Conservation (phyloP, 768 basidiomycete genomes). For the Boletus sp. region DNA sequence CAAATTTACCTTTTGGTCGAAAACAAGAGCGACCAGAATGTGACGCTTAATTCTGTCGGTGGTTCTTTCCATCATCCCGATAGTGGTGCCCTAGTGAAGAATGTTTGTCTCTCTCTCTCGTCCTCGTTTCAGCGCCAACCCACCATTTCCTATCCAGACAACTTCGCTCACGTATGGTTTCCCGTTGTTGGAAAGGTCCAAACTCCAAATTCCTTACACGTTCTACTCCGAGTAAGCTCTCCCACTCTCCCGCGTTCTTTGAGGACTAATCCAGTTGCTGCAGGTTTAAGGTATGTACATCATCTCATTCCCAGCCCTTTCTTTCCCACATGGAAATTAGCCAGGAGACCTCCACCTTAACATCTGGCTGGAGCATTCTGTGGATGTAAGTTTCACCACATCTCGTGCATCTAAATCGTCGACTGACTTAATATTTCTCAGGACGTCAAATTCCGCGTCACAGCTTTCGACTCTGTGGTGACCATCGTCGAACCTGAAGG, state of each 20-base stretch:
- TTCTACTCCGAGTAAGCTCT: constrained; percentile 79
- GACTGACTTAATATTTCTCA: constrained; percentile 22
- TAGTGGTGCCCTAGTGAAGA: constrained; percentile 62
- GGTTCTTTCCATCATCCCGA: constrained; percentile 69
- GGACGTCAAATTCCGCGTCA: constrained; percentile 57
- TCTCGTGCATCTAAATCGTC: not conserved
- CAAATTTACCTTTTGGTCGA: constrained; percentile 61
- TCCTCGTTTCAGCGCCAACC: not conserved
- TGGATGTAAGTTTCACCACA: constrained; percentile 45
- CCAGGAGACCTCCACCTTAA: constrained; percentile 72
- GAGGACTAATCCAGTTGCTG: constrained; percentile 2
- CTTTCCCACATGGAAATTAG: constrained; percentile 35
- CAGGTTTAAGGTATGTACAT: constrained; percentile 57
- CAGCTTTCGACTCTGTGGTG: constrained; percentile 72
- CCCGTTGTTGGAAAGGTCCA: constrained; percentile 51
- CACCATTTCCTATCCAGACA: constrained; percentile 41
- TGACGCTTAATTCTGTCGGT: constrained; percentile 60
- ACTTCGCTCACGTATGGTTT: constrained; percentile 53
- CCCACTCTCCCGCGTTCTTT: not conserved
- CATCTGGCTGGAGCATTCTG: constrained; percentile 70
- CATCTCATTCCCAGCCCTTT: not conserved
- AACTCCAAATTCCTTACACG: constrained; percentile 63
- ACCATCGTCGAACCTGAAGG: constrained; percentile 76
- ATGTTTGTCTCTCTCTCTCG: constrained; percentile 43
- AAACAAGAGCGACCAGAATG: constrained; percentile 71